Percentiles rank a stretch among this genome's conserved stretches.
Evolutionary conservation across 129 eudicot species (phyloP).

Genomic region (Artemisia annua): DNA sequence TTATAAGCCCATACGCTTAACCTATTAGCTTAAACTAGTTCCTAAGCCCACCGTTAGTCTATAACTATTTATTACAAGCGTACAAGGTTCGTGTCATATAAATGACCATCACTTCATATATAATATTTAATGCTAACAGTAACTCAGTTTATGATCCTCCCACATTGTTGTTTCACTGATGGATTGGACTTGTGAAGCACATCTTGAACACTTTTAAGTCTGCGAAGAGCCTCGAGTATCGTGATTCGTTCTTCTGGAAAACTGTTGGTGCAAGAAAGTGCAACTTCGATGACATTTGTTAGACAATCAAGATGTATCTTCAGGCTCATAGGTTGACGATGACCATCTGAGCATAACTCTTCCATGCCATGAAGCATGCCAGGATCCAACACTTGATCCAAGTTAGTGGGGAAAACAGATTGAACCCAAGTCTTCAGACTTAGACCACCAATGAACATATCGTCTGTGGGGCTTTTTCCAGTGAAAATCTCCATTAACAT

Average conservation of each 20-base stretch:
- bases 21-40: too few species aligned
- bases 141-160: too few species aligned
- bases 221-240: slow-evolving; percentile 47
- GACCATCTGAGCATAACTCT: slow-evolving; percentile 14
- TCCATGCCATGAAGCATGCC: slow-evolving; percentile 18
- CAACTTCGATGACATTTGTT: slow-evolving; percentile 39
- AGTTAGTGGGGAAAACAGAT: slow-evolving; percentile 31
- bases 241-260: slow-evolving; percentile 47
- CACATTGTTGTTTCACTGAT: neutral
- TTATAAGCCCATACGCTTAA: too few species aligned
- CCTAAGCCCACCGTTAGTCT: too few species aligned
- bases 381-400: slow-evolving; percentile 43
- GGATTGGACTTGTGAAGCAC: slow-evolving; percentile 24
- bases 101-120: too few species aligned
- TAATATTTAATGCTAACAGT: too few species aligned
- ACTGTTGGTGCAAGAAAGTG: slow-evolving; percentile 52
- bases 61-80: too few species aligned
- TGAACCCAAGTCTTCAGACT: slow-evolving; percentile 58
- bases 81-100: too few species aligned
- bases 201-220: slow-evolving; percentile 40
- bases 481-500: slow-evolving; percentile 70
- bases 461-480: slow-evolving; percentile 58
- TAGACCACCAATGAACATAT: slow-evolving; percentile 46
- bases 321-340: slow-evolving; percentile 6
- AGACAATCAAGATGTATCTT: slow-evolving; percentile 37